Conservation (phyloP, 352 stramenopile genomes). For the Blastocystis sp. region DNA sequence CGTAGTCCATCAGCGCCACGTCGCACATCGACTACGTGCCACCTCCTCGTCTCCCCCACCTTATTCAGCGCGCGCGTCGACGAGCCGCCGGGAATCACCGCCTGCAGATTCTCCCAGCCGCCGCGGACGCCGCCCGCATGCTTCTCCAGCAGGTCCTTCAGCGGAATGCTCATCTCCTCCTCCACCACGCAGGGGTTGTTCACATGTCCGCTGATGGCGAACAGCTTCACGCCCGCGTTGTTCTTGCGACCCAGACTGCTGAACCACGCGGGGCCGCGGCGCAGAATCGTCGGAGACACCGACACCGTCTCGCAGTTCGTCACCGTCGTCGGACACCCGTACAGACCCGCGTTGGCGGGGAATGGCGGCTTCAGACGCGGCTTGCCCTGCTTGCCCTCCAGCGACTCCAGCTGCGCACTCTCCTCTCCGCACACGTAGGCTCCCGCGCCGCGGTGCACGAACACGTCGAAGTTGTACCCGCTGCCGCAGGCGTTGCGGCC, state of each 20-base stretch:
- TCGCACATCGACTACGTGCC: slow-evolving; percentile 70
- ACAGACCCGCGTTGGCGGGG: slow-evolving; percentile 92
- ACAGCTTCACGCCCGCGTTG: slow-evolving; percentile 96
- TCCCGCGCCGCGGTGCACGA: slow-evolving; percentile 90
- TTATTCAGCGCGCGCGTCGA: slow-evolving; percentile 67
- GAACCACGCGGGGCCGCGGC: slow-evolving; percentile 89
- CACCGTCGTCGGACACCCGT: slow-evolving; percentile 95
- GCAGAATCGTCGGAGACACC: slow-evolving; percentile 90
- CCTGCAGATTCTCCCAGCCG: slow-evolving; percentile 95
- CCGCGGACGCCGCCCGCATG: slow-evolving; percentile 93
- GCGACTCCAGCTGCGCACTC: slow-evolving; percentile 88
- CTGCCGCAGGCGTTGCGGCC: slow-evolving; percentile 88
- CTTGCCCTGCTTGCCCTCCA: slow-evolving; percentile 92
- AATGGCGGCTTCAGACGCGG: slow-evolving; percentile 95
- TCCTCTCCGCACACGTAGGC: slow-evolving; percentile 99
- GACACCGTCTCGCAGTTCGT: slow-evolving; percentile 98
- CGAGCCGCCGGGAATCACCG: slow-evolving; percentile 82
- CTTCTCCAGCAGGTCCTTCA: slow-evolving; percentile 93
- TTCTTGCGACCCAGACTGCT: slow-evolving; percentile 87
- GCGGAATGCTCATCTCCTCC: slow-evolving; percentile 92
- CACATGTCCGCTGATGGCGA: slow-evolving; percentile 97
- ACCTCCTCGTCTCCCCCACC: not conserved
- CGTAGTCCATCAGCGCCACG: slow-evolving; percentile 98
- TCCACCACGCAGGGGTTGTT: slow-evolving; percentile 97
- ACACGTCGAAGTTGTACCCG: slow-evolving; percentile 99